phyloP scores from a whole-genome alignment of 768 basidiomycete genomes.

The Leccinellum rugosiceps region DNA sequence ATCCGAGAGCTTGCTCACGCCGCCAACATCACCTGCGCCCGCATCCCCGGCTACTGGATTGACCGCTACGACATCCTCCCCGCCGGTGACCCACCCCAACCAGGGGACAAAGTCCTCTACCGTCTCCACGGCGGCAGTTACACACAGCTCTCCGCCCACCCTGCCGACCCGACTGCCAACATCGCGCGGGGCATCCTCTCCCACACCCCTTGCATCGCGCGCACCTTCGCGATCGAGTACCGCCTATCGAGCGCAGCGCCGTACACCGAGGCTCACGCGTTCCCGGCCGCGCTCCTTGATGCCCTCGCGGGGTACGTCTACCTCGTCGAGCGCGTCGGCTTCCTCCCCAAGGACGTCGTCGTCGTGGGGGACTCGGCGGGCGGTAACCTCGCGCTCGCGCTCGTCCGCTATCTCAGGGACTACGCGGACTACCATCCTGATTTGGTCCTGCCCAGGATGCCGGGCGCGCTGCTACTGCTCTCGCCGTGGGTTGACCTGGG shows the following conservation, averaged over 20 bases:
- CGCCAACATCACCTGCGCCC: conserved; percentile 26
- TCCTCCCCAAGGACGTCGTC: conserved; percentile 42
- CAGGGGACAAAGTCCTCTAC: conserved; percentile 34
- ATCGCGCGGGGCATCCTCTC: conserved; percentile 20
- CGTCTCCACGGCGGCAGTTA: conserved; percentile 33
- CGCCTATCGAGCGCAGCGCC: conserved; percentile 37
- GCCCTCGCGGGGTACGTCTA: conserved; percentile 49
- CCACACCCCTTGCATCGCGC: conserved; percentile 15
- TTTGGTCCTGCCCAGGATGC: conserved; percentile 18
- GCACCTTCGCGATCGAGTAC: conserved; percentile 45
- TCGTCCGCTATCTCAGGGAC: conserved; percentile 36
- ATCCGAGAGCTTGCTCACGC: conserved; percentile 26
- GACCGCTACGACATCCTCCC: conserved; percentile 19
- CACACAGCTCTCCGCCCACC: conserved; percentile 27
- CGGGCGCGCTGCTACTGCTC: conserved; percentile 33
- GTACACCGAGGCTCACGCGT: conserved; percentile 33
- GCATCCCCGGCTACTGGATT: conserved; percentile 38
- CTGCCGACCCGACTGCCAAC: conserved; percentile 22
- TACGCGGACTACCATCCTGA: conserved; percentile 11
- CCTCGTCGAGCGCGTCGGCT: conserved; percentile 42
- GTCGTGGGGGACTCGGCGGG: conserved; percentile 56
- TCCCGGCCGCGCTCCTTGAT: conserved; percentile 54
- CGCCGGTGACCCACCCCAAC: conserved; percentile 18
- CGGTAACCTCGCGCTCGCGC: conserved; percentile 43
- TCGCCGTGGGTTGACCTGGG: conserved; percentile 31